Base-by-base conservation (phyloP, 2,329 filamentous ascomycete species). In the Scedosporium aurantiacum region DNA sequence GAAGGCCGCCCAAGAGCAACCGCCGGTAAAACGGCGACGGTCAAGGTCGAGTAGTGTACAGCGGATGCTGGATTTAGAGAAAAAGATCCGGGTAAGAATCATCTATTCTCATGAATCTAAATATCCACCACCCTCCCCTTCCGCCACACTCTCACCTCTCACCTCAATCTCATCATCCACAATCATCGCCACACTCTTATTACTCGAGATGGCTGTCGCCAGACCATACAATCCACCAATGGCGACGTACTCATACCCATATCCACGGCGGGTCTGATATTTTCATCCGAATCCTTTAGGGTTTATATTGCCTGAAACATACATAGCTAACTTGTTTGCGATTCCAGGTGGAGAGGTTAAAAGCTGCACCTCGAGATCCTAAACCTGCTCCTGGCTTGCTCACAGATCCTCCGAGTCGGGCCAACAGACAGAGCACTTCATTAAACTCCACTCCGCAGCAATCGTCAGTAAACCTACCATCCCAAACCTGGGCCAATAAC, bases 61-160 rank as follows among this genome's bases (percentile, higher is more conserved):
- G 43, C 21, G 54, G 32, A 61, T 61, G 60, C 40, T 61, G n/a
- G 60, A 61, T 27, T 54, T 61, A 27, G 60, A 61, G 41, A 27
- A 23, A 25, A 61, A 61, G 54, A 37, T 57, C 21, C 55, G 55
- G 60, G 60, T 61, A 41, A 45, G 50, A 55, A 27, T 41, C n/a
- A 27, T 41, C n/a, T 7, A 16, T 45, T n/a, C 40, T 25, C n/a
- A 12, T 32, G 27, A 28, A 21, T 43, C 25, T 52, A 23, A 52
- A 28, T 50, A n/a, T 43, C 25, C 43, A 21, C 12, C 18, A 5
- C 50, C 23, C 23, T 54, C 23, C 50, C 21, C n/a, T 2, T 21
- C 23, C 3, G n/a, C 37, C 28, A 16, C 40, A 16, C 40, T 60
- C 16, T 25, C 16, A 8, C 16, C 41, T 50, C 16, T 41, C 41